A percentile compares a stretch with the other conserved stretches of the same genome.
phyloP scores from a whole-genome alignment of 768 basidiomycete genomes.

The Leccinum fibrillosum region DNA sequence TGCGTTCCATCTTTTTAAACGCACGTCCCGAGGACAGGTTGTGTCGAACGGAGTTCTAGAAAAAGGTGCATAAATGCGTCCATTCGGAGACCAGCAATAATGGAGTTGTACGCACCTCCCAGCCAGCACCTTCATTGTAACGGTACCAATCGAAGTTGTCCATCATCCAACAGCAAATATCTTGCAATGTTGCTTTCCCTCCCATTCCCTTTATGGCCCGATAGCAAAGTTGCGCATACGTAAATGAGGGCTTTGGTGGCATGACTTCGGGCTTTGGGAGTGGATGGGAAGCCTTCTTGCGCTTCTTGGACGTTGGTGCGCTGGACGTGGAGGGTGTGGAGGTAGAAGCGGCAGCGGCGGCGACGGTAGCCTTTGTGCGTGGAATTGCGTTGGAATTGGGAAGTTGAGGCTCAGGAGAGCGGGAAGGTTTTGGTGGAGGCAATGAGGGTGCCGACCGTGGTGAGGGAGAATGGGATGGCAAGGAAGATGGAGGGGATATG shows the following conservation, averaged over 20 bases:
- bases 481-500: slow-evolving; percentile 77
- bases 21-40: slow-evolving; percentile 91
- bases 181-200: slow-evolving; percentile 86
- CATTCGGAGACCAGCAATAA: slow-evolving; percentile 7
- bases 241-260: slow-evolving; percentile 85
- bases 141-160: slow-evolving; percentile 88
- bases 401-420: slow-evolving; percentile 48
- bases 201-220: slow-evolving; percentile 79
- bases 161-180: slow-evolving; percentile 91
- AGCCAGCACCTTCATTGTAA: slow-evolving; percentile 75
- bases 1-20: slow-evolving; percentile 87
- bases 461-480: slow-evolving; percentile 73
- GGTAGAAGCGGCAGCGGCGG: slow-evolving; percentile 19
- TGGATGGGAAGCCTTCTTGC: slow-evolving; percentile 54
- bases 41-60: slow-evolving; percentile 90
- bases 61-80: slow-evolving; percentile 5
- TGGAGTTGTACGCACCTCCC: slow-evolving; percentile 67
- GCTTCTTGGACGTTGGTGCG: slow-evolving; percentile 52
- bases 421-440: slow-evolving; percentile 43
- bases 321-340: slow-evolving; percentile 7
- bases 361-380: slow-evolving; percentile 35
- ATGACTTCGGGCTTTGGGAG: slow-evolving; percentile 67
- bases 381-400: slow-evolving; percentile 62
- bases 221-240: slow-evolving; percentile 90
- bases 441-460: slow-evolving; percentile 45